Conservation (phyloP, 805 yeast genomes). For the Candida nemodendra region DNA sequence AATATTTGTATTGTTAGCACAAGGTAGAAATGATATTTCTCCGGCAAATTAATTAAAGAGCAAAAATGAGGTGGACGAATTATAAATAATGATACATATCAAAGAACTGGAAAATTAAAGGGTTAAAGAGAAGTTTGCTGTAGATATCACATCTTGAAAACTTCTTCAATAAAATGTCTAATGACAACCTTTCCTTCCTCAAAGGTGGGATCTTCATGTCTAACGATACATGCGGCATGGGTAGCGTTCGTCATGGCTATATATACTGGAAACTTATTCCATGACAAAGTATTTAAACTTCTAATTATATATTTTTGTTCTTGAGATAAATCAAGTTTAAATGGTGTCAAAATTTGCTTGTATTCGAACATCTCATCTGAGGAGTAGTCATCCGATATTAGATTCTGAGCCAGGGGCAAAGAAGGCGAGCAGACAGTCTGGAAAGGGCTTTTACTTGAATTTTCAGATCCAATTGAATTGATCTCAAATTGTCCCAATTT, state of each 20-base stretch:
- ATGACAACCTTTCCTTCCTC: conserved; percentile 71
- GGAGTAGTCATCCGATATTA: conserved; percentile 7
- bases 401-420: conserved; percentile 12
- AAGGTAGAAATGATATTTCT: no score
- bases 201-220: conserved; percentile 54
- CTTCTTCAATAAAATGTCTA: conserved; percentile 57
- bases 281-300: conserved; percentile 55
- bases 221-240: conserved; percentile 80
- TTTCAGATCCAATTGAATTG: conserved; percentile 8
- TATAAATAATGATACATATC: no score
- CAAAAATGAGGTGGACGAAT: no score
- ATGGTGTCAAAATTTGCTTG: conserved; percentile 21
- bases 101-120: no score
- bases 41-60: no score
- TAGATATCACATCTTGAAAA: conserved; percentile 29
- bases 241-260: conserved; percentile 65
- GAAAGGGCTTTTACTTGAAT: neutral
- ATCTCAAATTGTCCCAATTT: conserved; percentile 29
- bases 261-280: conserved; percentile 72
- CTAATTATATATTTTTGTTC: conserved; percentile 52
- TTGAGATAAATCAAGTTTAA: conserved; percentile 37
- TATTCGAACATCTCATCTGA: conserved; percentile 13
- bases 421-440: neutral
- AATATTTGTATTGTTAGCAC: no score
- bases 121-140: no score